A percentile compares a stretch with the other conserved stretches of the same genome.
phyloP scores from a whole-genome alignment of 371 early-diverging fungal species.

The Rhizomucor pusillus region DNA sequence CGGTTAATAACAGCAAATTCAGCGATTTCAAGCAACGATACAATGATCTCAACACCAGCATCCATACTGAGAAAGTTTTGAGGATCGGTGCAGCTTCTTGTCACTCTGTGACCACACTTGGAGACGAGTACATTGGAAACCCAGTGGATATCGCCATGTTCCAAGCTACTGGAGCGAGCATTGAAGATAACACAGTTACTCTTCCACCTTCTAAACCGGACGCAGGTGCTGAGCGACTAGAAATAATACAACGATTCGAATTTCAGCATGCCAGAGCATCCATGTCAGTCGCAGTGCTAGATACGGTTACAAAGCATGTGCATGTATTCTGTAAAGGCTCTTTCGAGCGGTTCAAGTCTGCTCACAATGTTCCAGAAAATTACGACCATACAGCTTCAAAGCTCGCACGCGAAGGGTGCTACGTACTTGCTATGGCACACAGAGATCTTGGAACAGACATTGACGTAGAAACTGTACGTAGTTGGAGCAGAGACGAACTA shows the following conservation, averaged over 20 bases:
- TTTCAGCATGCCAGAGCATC: constrained; percentile 78
- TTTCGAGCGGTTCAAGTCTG: constrained; percentile 64
- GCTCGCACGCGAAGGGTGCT: constrained; percentile 70
- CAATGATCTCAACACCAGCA: background rate
- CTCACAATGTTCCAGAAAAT: constrained; percentile 54
- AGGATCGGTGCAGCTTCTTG: constrained; percentile 64
- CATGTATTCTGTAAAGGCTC: constrained; percentile 78
- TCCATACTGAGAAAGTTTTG: background rate
- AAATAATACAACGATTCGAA: constrained; percentile 70
- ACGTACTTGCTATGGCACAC: constrained; percentile 74
- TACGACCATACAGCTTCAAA: constrained; percentile 46
- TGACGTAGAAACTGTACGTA: constrained; percentile 24
- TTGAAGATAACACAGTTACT: constrained; percentile 22
- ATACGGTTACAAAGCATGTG: constrained; percentile 41
- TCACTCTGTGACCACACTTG: constrained; percentile 73
- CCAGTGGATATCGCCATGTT: constrained; percentile 89
- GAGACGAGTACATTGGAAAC: constrained; percentile 74
- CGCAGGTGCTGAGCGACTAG: constrained; percentile 11
- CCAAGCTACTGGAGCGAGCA: constrained; percentile 43
- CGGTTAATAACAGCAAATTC: constrained; percentile 7
- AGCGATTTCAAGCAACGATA: background rate
- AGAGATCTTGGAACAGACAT: constrained; percentile 43
- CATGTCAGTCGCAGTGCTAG: constrained; percentile 73
- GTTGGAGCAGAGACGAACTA: constrained; percentile 53
- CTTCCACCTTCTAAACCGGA: constrained; percentile 16